Evolutionary conservation across 148 eudicot genomes (phyloP).

Genomic region (Vaccinium macrocarpon): DNA sequence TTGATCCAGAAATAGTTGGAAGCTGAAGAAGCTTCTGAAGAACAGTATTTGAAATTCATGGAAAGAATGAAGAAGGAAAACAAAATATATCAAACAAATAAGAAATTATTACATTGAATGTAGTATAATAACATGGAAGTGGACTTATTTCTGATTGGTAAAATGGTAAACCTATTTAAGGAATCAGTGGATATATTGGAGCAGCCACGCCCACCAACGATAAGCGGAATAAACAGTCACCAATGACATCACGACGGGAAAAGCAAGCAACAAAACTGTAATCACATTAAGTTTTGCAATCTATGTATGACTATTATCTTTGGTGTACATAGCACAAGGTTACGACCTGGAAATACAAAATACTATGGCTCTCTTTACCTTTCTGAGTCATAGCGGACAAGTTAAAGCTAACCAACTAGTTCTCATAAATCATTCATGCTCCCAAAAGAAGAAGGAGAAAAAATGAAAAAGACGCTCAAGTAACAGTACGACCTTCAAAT

Average conservation of each 20-base stretch:
- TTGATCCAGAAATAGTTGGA: slow-evolving; percentile 85
- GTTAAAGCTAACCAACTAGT: slow-evolving; percentile 8
- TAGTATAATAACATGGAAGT: neutral
- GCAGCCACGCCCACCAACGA: neutral
- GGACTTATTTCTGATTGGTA: slow-evolving; percentile 8
- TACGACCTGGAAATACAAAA: neutral
- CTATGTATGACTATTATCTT: neutral
- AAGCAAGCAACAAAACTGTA: neutral
- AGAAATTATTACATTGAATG: neutral
- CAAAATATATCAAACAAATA: neutral
- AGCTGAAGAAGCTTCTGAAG: slow-evolving; percentile 88
- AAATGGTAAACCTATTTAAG: neutral
- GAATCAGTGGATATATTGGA: neutral
- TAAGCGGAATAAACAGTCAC: neutral
- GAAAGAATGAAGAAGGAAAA: neutral
- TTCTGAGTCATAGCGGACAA: neutral
- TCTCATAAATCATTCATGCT: neutral
- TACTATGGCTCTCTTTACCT: neutral
- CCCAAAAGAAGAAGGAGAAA: neutral
- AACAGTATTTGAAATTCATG: slow-evolving; percentile 21
- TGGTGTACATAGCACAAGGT: neutral
- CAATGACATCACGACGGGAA: slow-evolving; percentile 4
- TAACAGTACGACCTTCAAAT: slow-evolving; percentile 64
- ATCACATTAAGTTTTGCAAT: neutral
- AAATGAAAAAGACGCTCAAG: slow-evolving; percentile 5